phyloP scores from a whole-genome alignment of 1,139 yeast genomes.

The Blastobotrys niveus region DNA sequence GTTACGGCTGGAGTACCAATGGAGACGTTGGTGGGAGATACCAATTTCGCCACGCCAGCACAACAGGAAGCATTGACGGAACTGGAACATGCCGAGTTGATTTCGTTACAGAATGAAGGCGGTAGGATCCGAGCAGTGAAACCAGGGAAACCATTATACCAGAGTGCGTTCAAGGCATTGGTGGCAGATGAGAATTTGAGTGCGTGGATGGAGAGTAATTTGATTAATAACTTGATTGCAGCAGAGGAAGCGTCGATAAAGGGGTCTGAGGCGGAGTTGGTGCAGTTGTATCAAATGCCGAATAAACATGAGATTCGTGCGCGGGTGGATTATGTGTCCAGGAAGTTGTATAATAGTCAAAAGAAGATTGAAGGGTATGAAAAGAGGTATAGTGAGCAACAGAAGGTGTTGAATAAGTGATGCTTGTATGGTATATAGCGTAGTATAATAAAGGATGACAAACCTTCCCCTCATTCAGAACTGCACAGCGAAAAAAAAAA shows the following conservation, averaged over 20 bases:
- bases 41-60: conserved; percentile 59
- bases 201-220: conserved; percentile 59
- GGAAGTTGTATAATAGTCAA: conserved; percentile 49
- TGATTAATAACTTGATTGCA: conserved; percentile 48
- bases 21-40: conserved; percentile 29
- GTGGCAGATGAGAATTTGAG: conserved; percentile 52
- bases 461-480: too few relatives aligned
- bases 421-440: background rate
- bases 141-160: conserved; percentile 81
- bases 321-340: conserved; percentile 59
- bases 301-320: conserved; percentile 46
- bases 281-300: conserved; percentile 46
- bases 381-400: conserved; percentile 23
- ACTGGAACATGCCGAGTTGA: conserved; percentile 73
- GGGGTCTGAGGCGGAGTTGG: conserved; percentile 65
- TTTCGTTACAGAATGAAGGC: conserved; percentile 61
- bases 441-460: too few relatives aligned
- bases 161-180: conserved; percentile 70
- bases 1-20: conserved; percentile 12
- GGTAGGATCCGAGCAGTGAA: conserved; percentile 63
- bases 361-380: conserved; percentile 43
- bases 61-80: conserved; percentile 51
- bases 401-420: conserved; percentile 17
- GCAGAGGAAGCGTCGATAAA: conserved; percentile 60
- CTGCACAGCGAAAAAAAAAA: too few relatives aligned